Evolutionary conservation across 192 early-diverging fungal genomes (phyloP), one percentile per base, ranked within the genome.

Genomic region (Chytriomyces sp.): DNA sequence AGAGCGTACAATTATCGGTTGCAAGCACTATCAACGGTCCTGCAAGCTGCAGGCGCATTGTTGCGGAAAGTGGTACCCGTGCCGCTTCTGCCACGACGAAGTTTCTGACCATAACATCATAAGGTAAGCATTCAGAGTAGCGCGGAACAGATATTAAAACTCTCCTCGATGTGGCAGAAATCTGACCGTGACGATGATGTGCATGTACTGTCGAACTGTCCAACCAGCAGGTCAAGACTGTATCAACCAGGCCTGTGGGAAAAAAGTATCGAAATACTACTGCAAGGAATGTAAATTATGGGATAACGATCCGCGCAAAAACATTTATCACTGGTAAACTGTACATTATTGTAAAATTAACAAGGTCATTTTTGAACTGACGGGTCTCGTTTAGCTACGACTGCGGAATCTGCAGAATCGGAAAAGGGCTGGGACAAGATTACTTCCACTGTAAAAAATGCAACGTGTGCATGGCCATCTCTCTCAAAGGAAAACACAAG

Each of bases 401-500:
- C 49, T 99, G 97, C 74, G 94, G 94, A 1, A 95, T 99, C 60
- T 99, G 97, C 77, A 90, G 95, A 18, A 88, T 94, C 47, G 97
- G 96, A 44, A 85, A 89, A 65, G 93, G 93, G 0, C 81, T 93
- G 1, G 90, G 91, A 1, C 77, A 82, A 1, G 93, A 97, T 72
- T 99, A 92, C 75, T 96, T 93, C 80, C 97, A 99, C 72, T 99
- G 97, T 84, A 83, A 87, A 53, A 92, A 89, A 45, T 99, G 97
- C 72, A 93, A 97, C 63, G 91, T 94, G 0, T 99, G 97, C 76
- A 93, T 99, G 88, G 87, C 87, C 10, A 91, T 94, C 16, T 60
- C 77, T 28, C 85, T 92, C 16, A 90, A 93, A 72, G 86, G 90
- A 44, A 85, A 86, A 10, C 97, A 99, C 81, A 89, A 91, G 62